A percentile compares a stretch with the other conserved stretches of the same genome.
Evolutionary conservation across 495 filamentous ascomycete species (phyloP).

Genomic region (Aspergillus conjunctus): DNA sequence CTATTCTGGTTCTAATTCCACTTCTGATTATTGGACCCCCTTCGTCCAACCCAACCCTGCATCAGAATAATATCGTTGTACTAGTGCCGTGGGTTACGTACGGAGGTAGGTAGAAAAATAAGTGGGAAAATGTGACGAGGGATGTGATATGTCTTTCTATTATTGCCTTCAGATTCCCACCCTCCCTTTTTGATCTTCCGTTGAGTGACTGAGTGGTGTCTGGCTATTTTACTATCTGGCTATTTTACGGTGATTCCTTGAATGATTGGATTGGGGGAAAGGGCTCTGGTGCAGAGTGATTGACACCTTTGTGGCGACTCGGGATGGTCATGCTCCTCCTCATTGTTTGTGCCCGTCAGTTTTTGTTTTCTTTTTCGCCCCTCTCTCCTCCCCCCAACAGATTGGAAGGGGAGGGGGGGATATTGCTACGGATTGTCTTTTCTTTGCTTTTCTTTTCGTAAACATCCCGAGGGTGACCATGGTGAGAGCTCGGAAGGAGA

Average conservation of each 20-base stretch:
- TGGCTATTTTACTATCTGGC: no score
- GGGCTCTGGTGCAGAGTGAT: no score
- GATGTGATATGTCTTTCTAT: slow-evolving; percentile 27
- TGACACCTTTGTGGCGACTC: slow-evolving; percentile 19
- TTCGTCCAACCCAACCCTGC: not conserved
- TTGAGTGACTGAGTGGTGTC: not conserved
- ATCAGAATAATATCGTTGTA: not conserved
- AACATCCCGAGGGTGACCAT: no score
- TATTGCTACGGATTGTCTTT: no score
- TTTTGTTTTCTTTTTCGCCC: not conserved
- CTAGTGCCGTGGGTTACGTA: not conserved
- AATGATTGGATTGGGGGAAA: no score
- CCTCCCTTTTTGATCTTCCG: slow-evolving; percentile 4
- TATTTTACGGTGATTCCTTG: no score
- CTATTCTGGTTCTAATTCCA: not conserved
- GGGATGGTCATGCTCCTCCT: slow-evolving; percentile 29
- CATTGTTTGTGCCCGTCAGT: not conserved
- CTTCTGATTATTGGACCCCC: not conserved
- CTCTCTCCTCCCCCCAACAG: not conserved
- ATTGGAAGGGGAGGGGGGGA: no score
- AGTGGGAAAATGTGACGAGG: slow-evolving; percentile 16
- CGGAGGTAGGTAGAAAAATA: not conserved
- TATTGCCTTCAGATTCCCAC: slow-evolving; percentile 18
- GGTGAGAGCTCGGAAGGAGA: no score
- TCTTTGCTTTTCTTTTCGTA: no score